A percentile compares a stretch with the other conserved stretches of the same genome.
phyloP scores from a whole-genome alignment of 2,329 filamentous ascomycete genomes.

The Fusarium liriodendri region DNA sequence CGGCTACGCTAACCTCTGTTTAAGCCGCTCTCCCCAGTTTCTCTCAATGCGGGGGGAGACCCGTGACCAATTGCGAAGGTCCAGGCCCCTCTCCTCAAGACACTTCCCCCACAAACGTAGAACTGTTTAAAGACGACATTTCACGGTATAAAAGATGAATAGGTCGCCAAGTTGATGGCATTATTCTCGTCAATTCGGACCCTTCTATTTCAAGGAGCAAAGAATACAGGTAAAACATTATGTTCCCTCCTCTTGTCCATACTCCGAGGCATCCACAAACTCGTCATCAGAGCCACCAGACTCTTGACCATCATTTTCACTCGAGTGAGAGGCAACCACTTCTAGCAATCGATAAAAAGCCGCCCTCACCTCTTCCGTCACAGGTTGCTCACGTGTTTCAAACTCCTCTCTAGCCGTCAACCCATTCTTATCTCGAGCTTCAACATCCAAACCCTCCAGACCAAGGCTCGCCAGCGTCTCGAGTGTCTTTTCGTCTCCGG shows the following conservation, averaged over 20 bases:
- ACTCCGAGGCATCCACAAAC: background rate
- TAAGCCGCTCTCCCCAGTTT: background rate
- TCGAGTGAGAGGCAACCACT: background rate
- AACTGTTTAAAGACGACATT: too few species aligned
- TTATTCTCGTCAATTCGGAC: too few species aligned
- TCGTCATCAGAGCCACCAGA: background rate
- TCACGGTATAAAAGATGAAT: too few species aligned
- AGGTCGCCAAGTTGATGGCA: fast-evolving
- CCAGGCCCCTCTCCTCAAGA: too few species aligned
- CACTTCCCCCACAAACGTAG: too few species aligned
- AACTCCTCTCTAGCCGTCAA: background rate
- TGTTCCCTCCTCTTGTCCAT: background rate
- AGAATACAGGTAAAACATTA: background rate
- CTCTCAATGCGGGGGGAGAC: background rate
- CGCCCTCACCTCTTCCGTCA: background rate
- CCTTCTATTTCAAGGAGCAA: too few species aligned
- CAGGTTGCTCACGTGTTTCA: background rate
- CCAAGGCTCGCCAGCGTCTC: background rate
- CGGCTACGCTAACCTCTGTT: background rate
- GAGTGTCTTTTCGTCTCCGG: background rate
- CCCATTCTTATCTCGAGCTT: background rate
- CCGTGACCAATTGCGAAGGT: background rate
- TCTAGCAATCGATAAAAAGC: background rate
- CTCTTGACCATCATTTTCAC: background rate
- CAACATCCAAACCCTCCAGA: background rate